Conservation (phyloP, 495 filamentous ascomycete species). For the Apodospora peruviana region DNA sequence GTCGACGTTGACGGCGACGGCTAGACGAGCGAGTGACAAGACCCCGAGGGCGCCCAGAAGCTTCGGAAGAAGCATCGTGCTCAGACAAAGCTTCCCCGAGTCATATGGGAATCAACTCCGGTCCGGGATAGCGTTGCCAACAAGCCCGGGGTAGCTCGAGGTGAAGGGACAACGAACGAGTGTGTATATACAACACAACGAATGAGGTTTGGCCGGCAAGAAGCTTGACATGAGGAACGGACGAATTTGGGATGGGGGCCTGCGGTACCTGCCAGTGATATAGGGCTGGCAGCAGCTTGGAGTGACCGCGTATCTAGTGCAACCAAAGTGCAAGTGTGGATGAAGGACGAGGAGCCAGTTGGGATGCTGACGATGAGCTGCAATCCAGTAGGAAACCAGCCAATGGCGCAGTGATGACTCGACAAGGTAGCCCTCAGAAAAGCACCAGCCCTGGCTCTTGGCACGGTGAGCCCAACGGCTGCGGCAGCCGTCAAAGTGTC, state of each 20-base stretch:
- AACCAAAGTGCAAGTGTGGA: neutral
- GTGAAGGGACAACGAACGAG: slow-evolving; percentile 11
- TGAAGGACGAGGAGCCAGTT: neutral
- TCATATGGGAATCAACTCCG: slow-evolving; percentile 2
- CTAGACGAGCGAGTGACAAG: slow-evolving; percentile 18
- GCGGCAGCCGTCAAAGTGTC: neutral
- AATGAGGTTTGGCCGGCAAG: slow-evolving; percentile 14
- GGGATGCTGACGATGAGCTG: neutral
- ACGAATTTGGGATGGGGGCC: slow-evolving; percentile 2
- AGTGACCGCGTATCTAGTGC: neutral
- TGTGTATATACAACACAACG: slow-evolving; percentile 17
- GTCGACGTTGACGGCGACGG: slow-evolving; percentile 9
- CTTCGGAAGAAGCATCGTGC: slow-evolving; percentile 23
- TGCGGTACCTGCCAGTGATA: slow-evolving; percentile 23
- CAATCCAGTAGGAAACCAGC: slow-evolving; percentile 8
- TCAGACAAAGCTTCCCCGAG: slow-evolving; percentile 1
- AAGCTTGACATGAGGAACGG: slow-evolving; percentile 8
- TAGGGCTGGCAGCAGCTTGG: slow-evolving; percentile 15
- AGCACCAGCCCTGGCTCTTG: neutral
- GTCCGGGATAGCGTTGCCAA: slow-evolving; percentile 9
- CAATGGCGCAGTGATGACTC: slow-evolving; percentile 18
- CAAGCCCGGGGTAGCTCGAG: slow-evolving; percentile 10
- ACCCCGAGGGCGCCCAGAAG: slow-evolving; percentile 20
- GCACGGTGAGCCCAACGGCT: neutral
- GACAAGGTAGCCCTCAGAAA: slow-evolving; percentile 12